These are phyloP conservation scores for Veloporphyrellus conicus DNA, from an alignment of 1,284 basidiomycete genomes.

Conservation along the genomic window DNA sequence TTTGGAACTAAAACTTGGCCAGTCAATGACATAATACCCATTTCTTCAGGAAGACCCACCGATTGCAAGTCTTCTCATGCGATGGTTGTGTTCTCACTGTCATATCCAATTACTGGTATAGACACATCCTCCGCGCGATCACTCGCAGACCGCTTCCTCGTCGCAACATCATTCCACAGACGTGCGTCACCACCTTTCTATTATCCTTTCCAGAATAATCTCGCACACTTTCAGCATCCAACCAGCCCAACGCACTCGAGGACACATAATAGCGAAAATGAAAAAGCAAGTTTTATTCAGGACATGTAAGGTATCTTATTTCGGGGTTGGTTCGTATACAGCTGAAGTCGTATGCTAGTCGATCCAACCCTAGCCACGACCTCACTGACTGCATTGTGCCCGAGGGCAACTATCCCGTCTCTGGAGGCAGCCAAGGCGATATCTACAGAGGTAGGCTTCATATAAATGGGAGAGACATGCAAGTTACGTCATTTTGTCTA, in stretches of 20 bases:
- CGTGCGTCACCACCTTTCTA: slow-evolving; percentile 1
- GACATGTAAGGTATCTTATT: slow-evolving; percentile 12
- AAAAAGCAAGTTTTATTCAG: slow-evolving; percentile 8
- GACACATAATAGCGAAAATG: slow-evolving; percentile 1
- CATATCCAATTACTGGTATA: background rate
- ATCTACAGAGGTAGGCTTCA: slow-evolving; percentile 20
- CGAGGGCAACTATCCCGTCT: slow-evolving; percentile 15
- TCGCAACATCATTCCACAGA: background rate
- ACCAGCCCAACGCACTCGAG: slow-evolving; percentile 3
- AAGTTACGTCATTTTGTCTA: slow-evolving; percentile 14
- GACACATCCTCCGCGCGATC: background rate
- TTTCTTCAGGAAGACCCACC: background rate
- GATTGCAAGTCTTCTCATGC: background rate
- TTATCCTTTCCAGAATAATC: background rate
- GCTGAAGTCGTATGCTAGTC: slow-evolving; percentile 14
- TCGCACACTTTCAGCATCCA: background rate
- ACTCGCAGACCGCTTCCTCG: background rate
- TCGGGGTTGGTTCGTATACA: background rate
- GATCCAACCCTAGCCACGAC: slow-evolving; percentile 9
- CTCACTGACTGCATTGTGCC: slow-evolving; percentile 15
- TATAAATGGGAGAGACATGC: slow-evolving; percentile 13
- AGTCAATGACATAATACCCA: background rate
- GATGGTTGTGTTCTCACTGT: background rate
- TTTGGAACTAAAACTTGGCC: background rate
- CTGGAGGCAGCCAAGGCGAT: slow-evolving; percentile 22